Percentiles rank a stretch among this genome's conserved stretches.
Conservation (phyloP, 2,329 filamentous ascomycete species). For the Talaromyces sp. region DNA sequence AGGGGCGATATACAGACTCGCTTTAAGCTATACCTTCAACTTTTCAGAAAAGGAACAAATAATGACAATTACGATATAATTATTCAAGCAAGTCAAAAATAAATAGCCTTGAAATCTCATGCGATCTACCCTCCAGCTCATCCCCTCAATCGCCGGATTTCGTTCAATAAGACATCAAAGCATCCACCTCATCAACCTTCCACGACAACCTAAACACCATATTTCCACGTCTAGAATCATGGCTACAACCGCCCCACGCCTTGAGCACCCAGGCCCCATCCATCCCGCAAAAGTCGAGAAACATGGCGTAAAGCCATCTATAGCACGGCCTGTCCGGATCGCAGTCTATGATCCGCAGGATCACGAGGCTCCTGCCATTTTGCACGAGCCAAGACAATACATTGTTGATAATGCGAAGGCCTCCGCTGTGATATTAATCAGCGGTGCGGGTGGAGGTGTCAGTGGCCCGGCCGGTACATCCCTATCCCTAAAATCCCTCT, state of each 20-base stretch:
- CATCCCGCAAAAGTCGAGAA: slow-evolving; percentile 23
- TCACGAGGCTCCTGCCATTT: slow-evolving; percentile 22
- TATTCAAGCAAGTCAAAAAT: neutral
- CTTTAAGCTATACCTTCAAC: neutral
- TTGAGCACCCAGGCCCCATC: slow-evolving; percentile 19
- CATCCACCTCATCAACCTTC: neutral
- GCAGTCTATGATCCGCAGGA: slow-evolving; percentile 20
- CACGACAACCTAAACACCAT: neutral
- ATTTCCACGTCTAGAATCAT: neutral
- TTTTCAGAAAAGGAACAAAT: too few relatives aligned
- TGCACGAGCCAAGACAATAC: slow-evolving; percentile 21
- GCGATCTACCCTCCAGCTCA: neutral
- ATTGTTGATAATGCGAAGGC: slow-evolving; percentile 17
- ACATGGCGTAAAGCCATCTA: slow-evolving; percentile 21
- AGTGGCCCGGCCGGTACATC: slow-evolving; percentile 40
- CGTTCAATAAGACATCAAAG: neutral
- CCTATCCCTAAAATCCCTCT: neutral
- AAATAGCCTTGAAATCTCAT: neutral
- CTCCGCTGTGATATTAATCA: slow-evolving; percentile 33
- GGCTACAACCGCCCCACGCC: slow-evolving; percentile 14
- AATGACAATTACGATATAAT: neutral
- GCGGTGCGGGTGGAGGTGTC: slow-evolving; percentile 40
- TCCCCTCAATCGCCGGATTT: neutral
- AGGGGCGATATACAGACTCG: neutral
- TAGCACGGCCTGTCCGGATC: slow-evolving; percentile 22